Evolutionary conservation across 2,329 filamentous ascomycete genomes (phyloP).

Genomic region (Monosporascus sp.): DNA sequence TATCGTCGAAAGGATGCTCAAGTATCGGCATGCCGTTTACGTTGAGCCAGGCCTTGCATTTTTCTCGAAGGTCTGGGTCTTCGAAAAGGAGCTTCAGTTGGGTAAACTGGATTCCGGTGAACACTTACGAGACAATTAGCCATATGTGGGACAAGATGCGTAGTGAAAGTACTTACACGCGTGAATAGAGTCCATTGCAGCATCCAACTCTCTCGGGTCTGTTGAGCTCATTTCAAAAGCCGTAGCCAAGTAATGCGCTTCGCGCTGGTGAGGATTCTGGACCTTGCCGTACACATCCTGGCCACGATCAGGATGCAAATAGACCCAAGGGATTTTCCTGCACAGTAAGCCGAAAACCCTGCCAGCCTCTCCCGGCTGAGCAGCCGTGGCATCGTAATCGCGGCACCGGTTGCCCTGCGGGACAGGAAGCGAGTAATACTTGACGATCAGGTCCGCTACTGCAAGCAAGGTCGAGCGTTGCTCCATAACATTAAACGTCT

Average conservation of each 20-base stretch:
- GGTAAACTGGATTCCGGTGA: conserved; percentile 10
- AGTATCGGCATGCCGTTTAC: conserved; percentile 13
- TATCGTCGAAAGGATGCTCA: background rate
- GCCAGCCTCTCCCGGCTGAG: background rate
- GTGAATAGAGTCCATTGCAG: background rate
- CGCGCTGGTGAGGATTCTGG: background rate
- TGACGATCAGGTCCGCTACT: conserved; percentile 18
- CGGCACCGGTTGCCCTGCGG: conserved; percentile 17
- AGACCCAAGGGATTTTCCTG: background rate
- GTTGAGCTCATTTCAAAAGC: background rate
- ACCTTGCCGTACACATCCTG: background rate
- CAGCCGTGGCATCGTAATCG: conserved; percentile 9
- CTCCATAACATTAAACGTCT: conserved; percentile 24
- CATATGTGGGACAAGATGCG: background rate
- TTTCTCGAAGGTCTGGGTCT: conserved; percentile 8
- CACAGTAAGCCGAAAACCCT: background rate
- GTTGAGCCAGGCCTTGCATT: conserved; percentile 14
- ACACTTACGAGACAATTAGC: conserved; percentile 13
- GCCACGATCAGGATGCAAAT: background rate
- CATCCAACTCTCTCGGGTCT: background rate
- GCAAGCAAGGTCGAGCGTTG: conserved; percentile 20
- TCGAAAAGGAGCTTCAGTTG: conserved; percentile 14
- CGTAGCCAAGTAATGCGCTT: background rate
- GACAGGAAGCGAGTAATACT: conserved; percentile 12
- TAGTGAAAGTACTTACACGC: background rate